Conservation (phyloP, 208 protist species). For the Borovskyia barvae region DNA sequence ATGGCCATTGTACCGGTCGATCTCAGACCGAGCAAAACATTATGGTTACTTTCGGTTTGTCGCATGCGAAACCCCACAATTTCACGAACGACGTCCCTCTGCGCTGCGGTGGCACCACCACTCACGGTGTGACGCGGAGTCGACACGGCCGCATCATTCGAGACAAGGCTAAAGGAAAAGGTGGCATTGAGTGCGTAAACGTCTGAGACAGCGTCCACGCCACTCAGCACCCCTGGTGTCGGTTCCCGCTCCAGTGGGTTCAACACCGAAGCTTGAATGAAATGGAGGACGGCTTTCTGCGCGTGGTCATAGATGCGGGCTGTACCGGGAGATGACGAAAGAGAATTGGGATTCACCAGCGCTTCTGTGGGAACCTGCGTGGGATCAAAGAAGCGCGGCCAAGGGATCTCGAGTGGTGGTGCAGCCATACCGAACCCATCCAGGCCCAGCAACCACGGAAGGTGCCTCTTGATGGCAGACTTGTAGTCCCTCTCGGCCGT, state of each 20-base stretch:
- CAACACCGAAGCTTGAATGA: constrained; percentile 62
- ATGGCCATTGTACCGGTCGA: constrained; percentile 57
- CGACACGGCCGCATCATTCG: constrained; percentile 58
- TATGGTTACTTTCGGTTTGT: constrained; percentile 85
- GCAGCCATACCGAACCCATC: constrained; percentile 49
- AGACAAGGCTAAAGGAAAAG: constrained; percentile 66
- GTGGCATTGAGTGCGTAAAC: constrained; percentile 58
- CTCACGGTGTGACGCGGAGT: constrained; percentile 32
- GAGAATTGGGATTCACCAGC: constrained; percentile 17
- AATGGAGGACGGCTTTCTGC: constrained; percentile 61
- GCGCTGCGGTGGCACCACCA: constrained; percentile 22
- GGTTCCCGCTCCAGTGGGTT: constrained; percentile 46
- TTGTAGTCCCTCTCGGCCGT: constrained; percentile 52
- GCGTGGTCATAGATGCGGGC: constrained; percentile 25
- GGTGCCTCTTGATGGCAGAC: constrained; percentile 38
- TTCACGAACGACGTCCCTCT: constrained; percentile 71
- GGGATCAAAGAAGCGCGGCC: constrained; percentile 57
- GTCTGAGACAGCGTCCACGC: constrained; percentile 79
- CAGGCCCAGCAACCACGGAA: constrained; percentile 70
- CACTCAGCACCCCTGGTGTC: constrained; percentile 19
- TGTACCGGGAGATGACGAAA: not conserved
- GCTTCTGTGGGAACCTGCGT: not conserved
- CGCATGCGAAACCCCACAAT: constrained; percentile 75
- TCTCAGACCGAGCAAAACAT: constrained; percentile 64
- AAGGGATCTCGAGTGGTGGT: constrained; percentile 68